Conservation (phyloP, 1,139 yeast species). For the Yamadazyma sp. region DNA sequence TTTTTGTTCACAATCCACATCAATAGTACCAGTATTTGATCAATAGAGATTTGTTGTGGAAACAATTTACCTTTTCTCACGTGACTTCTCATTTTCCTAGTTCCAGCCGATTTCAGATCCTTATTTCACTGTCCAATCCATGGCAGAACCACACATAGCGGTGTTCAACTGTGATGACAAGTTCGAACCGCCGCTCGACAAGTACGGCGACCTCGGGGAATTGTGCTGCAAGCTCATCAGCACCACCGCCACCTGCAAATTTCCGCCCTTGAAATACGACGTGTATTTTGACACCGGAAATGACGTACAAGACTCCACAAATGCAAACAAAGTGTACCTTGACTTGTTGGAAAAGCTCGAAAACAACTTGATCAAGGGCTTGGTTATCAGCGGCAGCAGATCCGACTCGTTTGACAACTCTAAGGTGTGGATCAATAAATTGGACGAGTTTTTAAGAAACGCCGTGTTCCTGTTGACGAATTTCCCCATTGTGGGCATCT, state of each 20-base stretch:
- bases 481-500: conserved; percentile 62
- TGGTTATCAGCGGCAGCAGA: conserved; percentile 67
- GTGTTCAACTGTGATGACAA: conserved; percentile 49
- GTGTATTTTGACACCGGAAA: conserved; percentile 44
- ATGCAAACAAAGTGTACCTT: conserved; percentile 17
- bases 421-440: conserved; percentile 51
- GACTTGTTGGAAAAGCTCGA: conserved; percentile 24
- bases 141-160: conserved; percentile 32
- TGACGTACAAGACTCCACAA: conserved; percentile 13
- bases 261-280: conserved; percentile 37
- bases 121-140: no score
- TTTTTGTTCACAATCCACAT: conserved; percentile 10
- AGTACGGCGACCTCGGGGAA: conserved; percentile 56
- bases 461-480: conserved; percentile 22
- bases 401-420: conserved; percentile 52
- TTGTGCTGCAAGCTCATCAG: conserved; percentile 34
- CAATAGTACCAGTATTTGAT: neutral
- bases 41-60: no score
- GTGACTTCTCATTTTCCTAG: no score
- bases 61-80: no score
- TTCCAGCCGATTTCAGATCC: no score
- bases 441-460: conserved; percentile 43
- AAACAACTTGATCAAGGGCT: conserved; percentile 37
- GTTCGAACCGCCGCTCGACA: conserved; percentile 22
- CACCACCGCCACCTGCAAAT: conserved; percentile 13